These are phyloP conservation scores for Theileria orientalis DNA, from an alignment of 169 alveolate genomes.

Conservation along the genomic window DNA sequence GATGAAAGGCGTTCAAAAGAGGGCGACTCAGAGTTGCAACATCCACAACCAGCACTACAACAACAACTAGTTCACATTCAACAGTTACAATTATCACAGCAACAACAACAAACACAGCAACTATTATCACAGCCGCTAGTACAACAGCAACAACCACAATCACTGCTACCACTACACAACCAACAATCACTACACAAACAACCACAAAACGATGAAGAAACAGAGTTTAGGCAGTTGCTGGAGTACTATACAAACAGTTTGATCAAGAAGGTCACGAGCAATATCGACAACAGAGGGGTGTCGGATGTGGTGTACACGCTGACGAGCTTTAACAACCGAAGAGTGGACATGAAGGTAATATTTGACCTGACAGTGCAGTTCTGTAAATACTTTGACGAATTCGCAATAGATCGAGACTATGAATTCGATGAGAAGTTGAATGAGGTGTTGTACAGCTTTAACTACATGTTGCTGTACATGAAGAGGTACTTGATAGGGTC, in stretches of 20 bases:
- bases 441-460: constrained; percentile 6
- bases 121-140: no score
- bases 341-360: background rate
- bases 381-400: constrained; percentile 8
- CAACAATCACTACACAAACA: no score
- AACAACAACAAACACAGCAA: no score
- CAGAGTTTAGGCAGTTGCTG: background rate
- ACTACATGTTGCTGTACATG: constrained; percentile 3
- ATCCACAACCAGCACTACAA: no score
- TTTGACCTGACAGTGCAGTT: constrained; percentile 11
- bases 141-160: no score
- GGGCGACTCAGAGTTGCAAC: no score
- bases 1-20: no score
- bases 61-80: no score
- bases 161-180: no score
- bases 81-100: no score
- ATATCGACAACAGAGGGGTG: background rate
- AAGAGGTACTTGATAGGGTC: background rate
- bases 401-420: background rate
- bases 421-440: background rate
- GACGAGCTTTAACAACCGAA: background rate
- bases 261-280: constrained; percentile 2
- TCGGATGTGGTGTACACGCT: constrained; percentile 4
- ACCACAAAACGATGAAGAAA: background rate
- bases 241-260: constrained; percentile 14